Evolutionary conservation across 176 grass and related monocot species (phyloP).

Genomic region (Oropetium thomaeum): DNA sequence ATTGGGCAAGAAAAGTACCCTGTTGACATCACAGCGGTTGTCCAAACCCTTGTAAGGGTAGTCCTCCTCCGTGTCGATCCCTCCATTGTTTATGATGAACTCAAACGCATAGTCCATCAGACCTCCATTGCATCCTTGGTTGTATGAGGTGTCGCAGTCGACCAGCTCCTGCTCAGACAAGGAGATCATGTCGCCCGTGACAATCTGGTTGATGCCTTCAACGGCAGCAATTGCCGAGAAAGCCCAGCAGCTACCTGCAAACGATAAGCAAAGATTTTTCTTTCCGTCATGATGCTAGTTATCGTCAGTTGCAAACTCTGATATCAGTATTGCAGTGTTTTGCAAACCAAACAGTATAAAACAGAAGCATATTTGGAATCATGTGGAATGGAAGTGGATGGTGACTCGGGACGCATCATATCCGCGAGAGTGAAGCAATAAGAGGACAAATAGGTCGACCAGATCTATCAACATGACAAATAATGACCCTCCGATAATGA

Average conservation of each 20-base stretch:
- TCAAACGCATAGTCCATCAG: constrained; percentile 87
- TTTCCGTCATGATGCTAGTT: not conserved
- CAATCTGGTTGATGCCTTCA: constrained; percentile 76
- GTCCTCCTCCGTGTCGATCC: constrained; percentile 60
- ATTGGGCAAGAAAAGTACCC: constrained; percentile 35
- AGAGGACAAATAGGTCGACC: not conserved
- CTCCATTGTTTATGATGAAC: constrained; percentile 84
- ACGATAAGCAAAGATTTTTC: constrained; percentile 4
- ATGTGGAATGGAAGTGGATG: not conserved
- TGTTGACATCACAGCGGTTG: constrained; percentile 50
- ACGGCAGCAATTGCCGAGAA: constrained; percentile 82
- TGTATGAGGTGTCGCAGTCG: constrained; percentile 84
- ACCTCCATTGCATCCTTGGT: constrained; percentile 84
- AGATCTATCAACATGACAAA: constrained; percentile 25
- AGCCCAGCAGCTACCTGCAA: constrained; percentile 84
- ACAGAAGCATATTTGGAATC: not conserved
- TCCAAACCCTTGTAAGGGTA: constrained; percentile 67
- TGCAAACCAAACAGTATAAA: not conserved
- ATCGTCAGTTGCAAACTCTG: not conserved
- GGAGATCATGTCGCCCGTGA: constrained; percentile 58
- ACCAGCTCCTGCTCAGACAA: constrained; percentile 88
- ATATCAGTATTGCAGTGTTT: not conserved
- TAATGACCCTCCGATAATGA: too few species aligned
- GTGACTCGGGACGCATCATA: not conserved
- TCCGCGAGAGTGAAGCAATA: not conserved